phyloP scores from a whole-genome alignment of 257 asterid species.

The Ajuga chamaepitys region DNA sequence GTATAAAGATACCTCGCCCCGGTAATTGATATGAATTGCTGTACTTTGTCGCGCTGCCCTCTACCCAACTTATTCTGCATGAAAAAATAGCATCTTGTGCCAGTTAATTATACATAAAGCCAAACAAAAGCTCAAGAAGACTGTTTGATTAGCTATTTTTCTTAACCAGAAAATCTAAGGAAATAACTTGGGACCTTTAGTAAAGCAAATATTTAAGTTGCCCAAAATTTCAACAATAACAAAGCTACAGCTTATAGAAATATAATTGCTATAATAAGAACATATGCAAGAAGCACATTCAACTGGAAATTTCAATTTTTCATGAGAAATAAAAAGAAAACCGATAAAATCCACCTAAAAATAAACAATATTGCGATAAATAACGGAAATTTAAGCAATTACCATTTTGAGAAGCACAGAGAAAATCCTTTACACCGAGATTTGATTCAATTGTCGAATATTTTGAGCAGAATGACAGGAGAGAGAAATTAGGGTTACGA shows the following conservation, averaged over 20 bases:
- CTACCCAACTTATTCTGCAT: slow-evolving; percentile 87
- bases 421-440: slow-evolving; percentile 20
- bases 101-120: slow-evolving; percentile 14
- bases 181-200: neutral
- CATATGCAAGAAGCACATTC: slow-evolving; percentile 4
- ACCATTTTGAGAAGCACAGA: slow-evolving; percentile 36
- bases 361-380: neutral
- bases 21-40: slow-evolving; percentile 87
- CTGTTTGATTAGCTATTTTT: neutral
- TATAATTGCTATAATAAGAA: neutral
- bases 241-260: slow-evolving; percentile 2
- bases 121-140: neutral
- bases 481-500: slow-evolving; percentile 24
- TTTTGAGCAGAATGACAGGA: slow-evolving; percentile 11
- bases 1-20: slow-evolving; percentile 59
- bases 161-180: neutral
- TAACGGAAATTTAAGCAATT: slow-evolving; percentile 1
- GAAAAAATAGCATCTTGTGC: slow-evolving; percentile 7
- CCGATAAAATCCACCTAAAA: neutral
- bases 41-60: slow-evolving; percentile 93
- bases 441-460: slow-evolving; percentile 14
- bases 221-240: neutral
- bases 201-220: neutral
- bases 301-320: neutral
- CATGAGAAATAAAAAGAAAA: neutral